phyloP scores from a whole-genome alignment of 2,329 filamentous ascomycete genomes.

The Alternaria novae-zelandiae region DNA sequence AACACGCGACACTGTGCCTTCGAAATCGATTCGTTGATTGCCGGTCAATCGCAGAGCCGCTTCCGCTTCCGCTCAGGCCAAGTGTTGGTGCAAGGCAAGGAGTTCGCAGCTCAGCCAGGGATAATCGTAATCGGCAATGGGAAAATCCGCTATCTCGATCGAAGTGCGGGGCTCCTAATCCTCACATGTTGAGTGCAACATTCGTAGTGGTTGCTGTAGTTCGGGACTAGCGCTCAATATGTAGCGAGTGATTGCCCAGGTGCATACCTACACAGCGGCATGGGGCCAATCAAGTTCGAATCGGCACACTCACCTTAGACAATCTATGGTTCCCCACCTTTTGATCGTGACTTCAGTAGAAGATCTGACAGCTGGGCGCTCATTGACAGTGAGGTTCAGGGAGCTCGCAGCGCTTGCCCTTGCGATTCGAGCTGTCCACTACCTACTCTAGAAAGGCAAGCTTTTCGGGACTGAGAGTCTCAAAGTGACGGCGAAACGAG shows the following conservation, averaged over 20 bases:
- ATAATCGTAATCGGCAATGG: not conserved
- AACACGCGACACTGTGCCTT: too few species aligned
- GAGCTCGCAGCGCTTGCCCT: too few species aligned
- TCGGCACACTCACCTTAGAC: not conserved
- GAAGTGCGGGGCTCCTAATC: not conserved
- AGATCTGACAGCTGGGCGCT: not conserved
- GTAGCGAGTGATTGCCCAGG: not conserved
- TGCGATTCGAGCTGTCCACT: too few species aligned
- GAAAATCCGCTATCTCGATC: not conserved
- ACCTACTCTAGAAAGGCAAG: too few species aligned
- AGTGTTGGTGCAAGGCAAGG: not conserved
- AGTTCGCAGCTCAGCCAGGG: not conserved
- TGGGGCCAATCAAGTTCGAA: too few species aligned
- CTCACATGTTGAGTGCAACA: not conserved
- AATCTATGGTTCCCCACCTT: not conserved
- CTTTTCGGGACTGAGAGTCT: not conserved
- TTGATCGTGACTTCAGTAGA: not conserved
- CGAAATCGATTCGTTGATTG: not conserved
- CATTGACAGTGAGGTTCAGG: too few species aligned
- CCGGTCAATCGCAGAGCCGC: not conserved
- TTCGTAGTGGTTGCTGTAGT: not conserved
- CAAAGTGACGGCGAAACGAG: not conserved
- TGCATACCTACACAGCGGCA: not conserved
- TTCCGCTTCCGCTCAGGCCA: not conserved
- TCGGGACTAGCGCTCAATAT: not conserved